A percentile compares a stretch with the other conserved stretches of the same genome.
These are phyloP conservation scores for Pterocarpus santalinus DNA, from an alignment of 306 rosid genomes.

Conservation along the genomic window DNA sequence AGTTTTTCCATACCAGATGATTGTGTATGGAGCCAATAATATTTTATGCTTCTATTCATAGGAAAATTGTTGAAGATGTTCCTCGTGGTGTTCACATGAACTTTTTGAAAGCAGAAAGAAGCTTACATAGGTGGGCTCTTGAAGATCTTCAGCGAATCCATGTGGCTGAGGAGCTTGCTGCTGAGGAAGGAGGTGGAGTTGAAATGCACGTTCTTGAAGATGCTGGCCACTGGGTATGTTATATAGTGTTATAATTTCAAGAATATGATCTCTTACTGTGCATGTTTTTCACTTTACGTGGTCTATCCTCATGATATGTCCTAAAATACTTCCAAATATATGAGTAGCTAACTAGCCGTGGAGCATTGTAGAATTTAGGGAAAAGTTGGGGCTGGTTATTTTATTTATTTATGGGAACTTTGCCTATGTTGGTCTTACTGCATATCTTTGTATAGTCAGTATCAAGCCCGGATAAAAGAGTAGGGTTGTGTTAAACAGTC, in stretches of 20 bases:
- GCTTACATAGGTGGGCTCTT: conserved; percentile 98
- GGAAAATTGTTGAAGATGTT: conserved; percentile 96
- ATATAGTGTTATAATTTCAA: conserved; percentile 7
- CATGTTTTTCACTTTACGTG: conserved; percentile 16
- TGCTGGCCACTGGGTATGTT: conserved; percentile 96
- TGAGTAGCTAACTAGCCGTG: not conserved
- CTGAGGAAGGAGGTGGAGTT: conserved; percentile 97
- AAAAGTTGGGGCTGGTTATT: not conserved
- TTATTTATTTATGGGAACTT: not conserved
- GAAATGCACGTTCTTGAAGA: conserved; percentile 99
- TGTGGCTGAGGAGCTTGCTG: conserved; percentile 89
- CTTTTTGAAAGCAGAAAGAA: conserved; percentile 98
- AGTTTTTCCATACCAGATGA: conserved; percentile 16
- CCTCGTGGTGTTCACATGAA: conserved; percentile 95
- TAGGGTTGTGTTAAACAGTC: too few species aligned
- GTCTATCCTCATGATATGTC: not conserved
- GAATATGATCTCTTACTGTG: not conserved
- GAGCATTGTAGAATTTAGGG: conserved; percentile 5
- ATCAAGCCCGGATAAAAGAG: too few species aligned
- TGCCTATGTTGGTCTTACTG: not conserved
- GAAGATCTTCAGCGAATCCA: conserved; percentile 93
- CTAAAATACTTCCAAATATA: conserved; percentile 25
- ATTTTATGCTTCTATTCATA: conserved; percentile 39
- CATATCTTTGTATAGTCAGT: too few species aligned
- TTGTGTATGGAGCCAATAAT: conserved; percentile 31